A percentile compares a stretch with the other conserved stretches of the same genome.
Conservation (phyloP, 1,284 basidiomycete genomes). For the Vanrija sp. region DNA sequence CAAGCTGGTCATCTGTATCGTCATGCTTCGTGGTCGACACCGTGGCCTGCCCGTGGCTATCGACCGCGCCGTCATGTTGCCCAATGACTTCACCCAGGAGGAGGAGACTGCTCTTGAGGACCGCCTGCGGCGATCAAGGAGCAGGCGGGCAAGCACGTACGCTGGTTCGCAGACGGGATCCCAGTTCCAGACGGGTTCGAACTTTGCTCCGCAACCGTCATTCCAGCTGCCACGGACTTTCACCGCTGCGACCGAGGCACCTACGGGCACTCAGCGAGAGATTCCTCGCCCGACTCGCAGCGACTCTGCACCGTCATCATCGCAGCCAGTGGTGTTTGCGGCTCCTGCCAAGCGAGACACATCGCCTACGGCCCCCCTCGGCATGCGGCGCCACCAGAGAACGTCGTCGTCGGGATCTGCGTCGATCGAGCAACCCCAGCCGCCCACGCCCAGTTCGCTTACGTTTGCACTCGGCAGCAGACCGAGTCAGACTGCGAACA, state of each 20-base stretch:
- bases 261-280: background rate
- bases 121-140: slow-evolving; percentile 14
- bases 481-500: too few relatives aligned
- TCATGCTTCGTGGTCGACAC: slow-evolving; percentile 44
- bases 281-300: background rate
- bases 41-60: slow-evolving; percentile 44
- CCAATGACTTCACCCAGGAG: slow-evolving; percentile 40
- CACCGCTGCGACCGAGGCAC: slow-evolving; percentile 3
- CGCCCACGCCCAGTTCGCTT: too few relatives aligned
- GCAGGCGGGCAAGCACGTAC: slow-evolving; percentile 1
- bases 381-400: too few relatives aligned
- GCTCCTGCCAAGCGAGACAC: background rate
- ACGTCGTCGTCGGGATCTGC: too few relatives aligned
- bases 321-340: background rate
- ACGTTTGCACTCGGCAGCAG: too few relatives aligned
- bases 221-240: slow-evolving; percentile 3
- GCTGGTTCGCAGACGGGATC: slow-evolving; percentile 1
- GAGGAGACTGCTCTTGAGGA: slow-evolving; percentile 43
- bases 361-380: background rate
- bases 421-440: too few relatives aligned
- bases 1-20: slow-evolving; percentile 40
- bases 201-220: background rate
- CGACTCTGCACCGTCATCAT: background rate
- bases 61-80: slow-evolving; percentile 49
- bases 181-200: background rate